phyloP scores from a whole-genome alignment of 2,329 filamentous ascomycete genomes.

The Claviceps quebecensis region DNA sequence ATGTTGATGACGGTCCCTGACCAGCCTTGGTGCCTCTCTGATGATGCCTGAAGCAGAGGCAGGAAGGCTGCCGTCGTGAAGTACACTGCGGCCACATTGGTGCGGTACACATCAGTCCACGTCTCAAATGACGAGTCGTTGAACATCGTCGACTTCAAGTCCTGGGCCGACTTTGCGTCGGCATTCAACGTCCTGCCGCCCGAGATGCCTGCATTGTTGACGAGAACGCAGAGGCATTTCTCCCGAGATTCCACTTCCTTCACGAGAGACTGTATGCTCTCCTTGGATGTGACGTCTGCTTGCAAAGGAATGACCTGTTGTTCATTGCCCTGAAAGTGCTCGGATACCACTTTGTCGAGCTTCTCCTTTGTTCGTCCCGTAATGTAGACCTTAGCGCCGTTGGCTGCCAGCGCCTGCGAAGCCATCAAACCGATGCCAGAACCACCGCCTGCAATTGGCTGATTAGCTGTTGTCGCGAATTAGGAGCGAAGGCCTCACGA shows the following conservation, averaged over 20 bases:
- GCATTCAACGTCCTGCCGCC: conserved; percentile 37
- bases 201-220: conserved; percentile 56
- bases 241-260: conserved; percentile 42
- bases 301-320: conserved; percentile 46
- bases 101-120: conserved; percentile 60
- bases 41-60: conserved; percentile 43
- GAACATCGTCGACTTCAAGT: conserved; percentile 51
- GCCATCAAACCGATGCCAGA: conserved; percentile 58
- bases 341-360: conserved; percentile 43
- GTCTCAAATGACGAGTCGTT: conserved; percentile 51
- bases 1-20: conserved; percentile 53
- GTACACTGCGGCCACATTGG: conserved; percentile 59
- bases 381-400: conserved; percentile 58
- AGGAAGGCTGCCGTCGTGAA: conserved; percentile 50
- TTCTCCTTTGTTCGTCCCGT: conserved; percentile 51
- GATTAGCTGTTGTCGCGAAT: not conserved
- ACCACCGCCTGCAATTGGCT: conserved; percentile 26
- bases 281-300: conserved; percentile 49
- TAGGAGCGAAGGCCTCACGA: conserved; percentile 1
- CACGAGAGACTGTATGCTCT: conserved; percentile 42
- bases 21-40: conserved; percentile 28
- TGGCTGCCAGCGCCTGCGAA: conserved; percentile 49
- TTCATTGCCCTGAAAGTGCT: conserved; percentile 36
- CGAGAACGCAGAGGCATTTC: conserved; percentile 45
- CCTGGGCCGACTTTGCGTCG: conserved; percentile 32